Evolutionary conservation across 306 rosid species (phyloP).

Genomic region (Fragaria iinumae): DNA sequence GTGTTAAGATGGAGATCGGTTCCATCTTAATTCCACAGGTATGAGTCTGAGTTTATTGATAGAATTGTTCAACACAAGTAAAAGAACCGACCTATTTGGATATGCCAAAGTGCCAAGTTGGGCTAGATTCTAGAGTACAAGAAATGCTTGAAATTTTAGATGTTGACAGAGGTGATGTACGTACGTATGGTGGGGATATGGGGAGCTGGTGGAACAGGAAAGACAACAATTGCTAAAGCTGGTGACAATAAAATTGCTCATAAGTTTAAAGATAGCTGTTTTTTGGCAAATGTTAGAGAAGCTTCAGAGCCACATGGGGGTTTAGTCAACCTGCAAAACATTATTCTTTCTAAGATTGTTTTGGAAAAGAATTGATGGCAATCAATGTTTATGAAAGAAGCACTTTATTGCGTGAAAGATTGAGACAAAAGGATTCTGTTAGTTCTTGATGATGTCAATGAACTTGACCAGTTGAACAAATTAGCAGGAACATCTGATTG

Average conservation of each 20-base stretch:
- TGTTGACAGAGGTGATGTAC: not conserved
- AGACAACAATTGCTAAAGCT: not conserved
- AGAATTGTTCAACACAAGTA: not conserved
- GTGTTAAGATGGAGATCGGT: not conserved
- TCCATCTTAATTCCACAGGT: not conserved
- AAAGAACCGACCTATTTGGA: not conserved
- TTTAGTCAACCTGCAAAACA: not conserved
- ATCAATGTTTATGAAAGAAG: not conserved
- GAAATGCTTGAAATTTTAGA: not conserved
- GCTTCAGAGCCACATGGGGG: not conserved
- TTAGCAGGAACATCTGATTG: not conserved
- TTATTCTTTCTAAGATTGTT: not conserved
- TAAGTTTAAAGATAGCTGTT: not conserved
- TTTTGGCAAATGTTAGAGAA: not conserved
- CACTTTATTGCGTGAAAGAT: not conserved
- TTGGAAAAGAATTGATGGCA: not conserved
- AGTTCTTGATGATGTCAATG: slow-evolving; percentile 11
- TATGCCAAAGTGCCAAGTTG: not conserved
- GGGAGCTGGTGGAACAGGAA: not conserved
- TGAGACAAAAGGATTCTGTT: not conserved
- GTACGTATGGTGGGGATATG: slow-evolving; percentile 1
- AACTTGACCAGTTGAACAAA: not conserved
- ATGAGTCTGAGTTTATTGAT: not conserved
- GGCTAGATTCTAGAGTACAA: not conserved
- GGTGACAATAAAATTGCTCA: not conserved